These are phyloP conservation scores for Melaleuca alternifolia DNA, from an alignment of 345 rosid genomes.

Conservation along the genomic window DNA sequence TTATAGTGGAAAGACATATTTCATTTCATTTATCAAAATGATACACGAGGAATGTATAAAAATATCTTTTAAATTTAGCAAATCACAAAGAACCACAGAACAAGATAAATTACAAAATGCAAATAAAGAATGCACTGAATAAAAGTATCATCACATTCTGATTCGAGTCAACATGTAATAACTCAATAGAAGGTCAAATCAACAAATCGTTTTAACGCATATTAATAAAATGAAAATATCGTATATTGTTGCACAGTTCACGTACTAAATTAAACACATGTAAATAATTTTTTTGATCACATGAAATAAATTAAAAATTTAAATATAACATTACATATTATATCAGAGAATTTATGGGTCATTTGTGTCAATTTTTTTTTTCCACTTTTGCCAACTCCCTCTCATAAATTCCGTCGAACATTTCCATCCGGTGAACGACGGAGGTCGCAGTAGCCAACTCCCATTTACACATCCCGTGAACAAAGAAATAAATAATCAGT, in stretches of 20 bases:
- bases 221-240: rapidly evolving
- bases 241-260: rapidly evolving
- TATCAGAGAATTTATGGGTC: too few species aligned
- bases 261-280: too few species aligned
- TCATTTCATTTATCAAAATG: too few species aligned
- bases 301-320: neutral
- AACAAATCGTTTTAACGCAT: neutral
- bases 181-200: neutral
- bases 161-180: neutral
- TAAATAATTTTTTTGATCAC: too few species aligned
- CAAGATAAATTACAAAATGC: too few species aligned
- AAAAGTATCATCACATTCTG: neutral
- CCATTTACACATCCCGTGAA: neutral
- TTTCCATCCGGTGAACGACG: neutral
- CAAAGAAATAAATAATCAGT: neutral
- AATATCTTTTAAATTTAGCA: too few species aligned
- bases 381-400: neutral
- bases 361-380: neutral
- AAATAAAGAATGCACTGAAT: neutral
- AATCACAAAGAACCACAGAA: too few species aligned
- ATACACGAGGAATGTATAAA: too few species aligned
- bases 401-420: too few species aligned
- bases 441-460: neutral
- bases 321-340: rapidly evolving
- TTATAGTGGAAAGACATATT: too few species aligned